Evolutionary conservation across 202 grass and related monocot genomes (phyloP).

Genomic region (Panicum virgatum): DNA sequence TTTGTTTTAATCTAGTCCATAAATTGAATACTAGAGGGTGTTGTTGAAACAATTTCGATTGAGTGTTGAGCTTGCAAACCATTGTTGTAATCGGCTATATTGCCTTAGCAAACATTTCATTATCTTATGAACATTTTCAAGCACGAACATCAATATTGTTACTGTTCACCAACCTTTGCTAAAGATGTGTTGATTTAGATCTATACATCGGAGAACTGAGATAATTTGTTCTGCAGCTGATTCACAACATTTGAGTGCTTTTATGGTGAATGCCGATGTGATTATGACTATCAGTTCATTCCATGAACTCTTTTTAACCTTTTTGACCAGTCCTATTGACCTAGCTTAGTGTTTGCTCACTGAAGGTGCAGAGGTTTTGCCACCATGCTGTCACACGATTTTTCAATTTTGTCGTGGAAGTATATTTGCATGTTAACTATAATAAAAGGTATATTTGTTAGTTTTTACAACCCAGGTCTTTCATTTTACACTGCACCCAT

Average conservation of each 20-base stretch:
- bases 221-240: background rate
- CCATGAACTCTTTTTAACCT: background rate
- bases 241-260: constrained; percentile 6
- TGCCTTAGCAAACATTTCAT: constrained; percentile 18
- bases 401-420: background rate
- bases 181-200: background rate
- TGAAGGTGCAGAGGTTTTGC: background rate
- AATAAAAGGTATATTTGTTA: too few relatives aligned
- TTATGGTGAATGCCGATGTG: background rate
- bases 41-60: constrained; percentile 37
- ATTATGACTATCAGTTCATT: background rate
- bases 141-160: background rate
- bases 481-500: too few relatives aligned
- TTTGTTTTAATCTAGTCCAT: background rate
- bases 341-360: background rate
- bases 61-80: constrained; percentile 20
- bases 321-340: background rate
- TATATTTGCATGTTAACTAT: background rate
- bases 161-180: background rate
- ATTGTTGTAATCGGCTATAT: background rate
- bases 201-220: background rate
- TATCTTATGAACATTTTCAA: background rate
- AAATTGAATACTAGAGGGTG: constrained; percentile 22
- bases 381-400: background rate
- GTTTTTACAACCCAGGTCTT: too few relatives aligned